Conservation (phyloP, 345 rosid genomes). For the Eucalyptus coolabah region DNA sequence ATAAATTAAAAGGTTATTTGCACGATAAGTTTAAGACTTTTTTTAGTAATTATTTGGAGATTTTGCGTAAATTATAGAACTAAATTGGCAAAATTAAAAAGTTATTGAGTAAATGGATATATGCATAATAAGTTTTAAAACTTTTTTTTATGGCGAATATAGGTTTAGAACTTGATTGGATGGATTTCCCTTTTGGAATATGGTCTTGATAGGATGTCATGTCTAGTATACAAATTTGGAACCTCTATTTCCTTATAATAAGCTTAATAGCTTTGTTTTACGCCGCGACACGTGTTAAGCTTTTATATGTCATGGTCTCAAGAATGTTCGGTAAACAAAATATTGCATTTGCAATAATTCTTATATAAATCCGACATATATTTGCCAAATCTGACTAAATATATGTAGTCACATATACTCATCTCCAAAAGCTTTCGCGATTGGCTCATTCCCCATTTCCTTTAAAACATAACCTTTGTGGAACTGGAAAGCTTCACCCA, state of each 20-base stretch:
- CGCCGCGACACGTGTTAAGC: accelerated
- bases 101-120: neutral
- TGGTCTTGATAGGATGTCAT: neutral
- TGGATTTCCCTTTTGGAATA: neutral
- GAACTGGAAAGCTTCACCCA: neutral
- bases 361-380: neutral
- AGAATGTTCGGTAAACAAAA: neutral
- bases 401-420: neutral
- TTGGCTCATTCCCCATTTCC: neutral
- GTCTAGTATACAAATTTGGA: neutral
- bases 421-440: neutral
- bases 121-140: neutral
- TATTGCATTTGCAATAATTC: neutral
- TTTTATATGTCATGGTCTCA: neutral
- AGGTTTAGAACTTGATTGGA: neutral
- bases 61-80: neutral
- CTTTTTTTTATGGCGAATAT: too few relatives aligned
- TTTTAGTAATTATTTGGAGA: neutral
- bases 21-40: neutral
- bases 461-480: neutral
- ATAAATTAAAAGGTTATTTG: too few relatives aligned
- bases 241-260: neutral
- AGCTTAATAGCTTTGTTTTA: neutral
- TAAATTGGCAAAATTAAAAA: neutral
- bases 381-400: neutral